These are phyloP conservation scores for Kregervanrija pseudodelftensis DNA, from an alignment of 805 yeast genomes.

Conservation along the genomic window DNA sequence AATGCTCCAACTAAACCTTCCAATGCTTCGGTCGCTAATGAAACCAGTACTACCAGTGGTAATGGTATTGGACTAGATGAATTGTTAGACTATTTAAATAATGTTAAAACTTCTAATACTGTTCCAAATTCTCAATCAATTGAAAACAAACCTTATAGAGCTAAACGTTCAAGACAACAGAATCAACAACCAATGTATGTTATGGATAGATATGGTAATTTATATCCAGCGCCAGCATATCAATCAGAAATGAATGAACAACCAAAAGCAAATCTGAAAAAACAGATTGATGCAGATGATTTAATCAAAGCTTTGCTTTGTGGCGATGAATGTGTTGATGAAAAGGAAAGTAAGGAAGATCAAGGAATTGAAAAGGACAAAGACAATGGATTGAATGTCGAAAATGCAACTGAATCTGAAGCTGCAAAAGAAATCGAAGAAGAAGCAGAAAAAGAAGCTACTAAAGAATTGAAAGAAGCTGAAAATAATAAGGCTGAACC, in stretches of 20 bases:
- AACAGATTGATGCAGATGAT: conserved; percentile 6
- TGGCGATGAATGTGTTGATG: conserved; percentile 1
- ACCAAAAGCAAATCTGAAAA: not conserved
- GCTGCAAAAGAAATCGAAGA: conserved; percentile 1
- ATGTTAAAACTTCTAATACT: too few relatives aligned
- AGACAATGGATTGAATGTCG: not conserved
- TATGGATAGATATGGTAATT: conserved; percentile 9
- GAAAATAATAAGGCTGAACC: not conserved
- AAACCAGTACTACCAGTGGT: too few relatives aligned
- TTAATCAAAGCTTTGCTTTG: conserved; percentile 6
- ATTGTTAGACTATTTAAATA: too few relatives aligned
- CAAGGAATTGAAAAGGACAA: not conserved
- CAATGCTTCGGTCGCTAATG: too few relatives aligned
- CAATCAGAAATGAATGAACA: not conserved
- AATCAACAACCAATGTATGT: conserved; percentile 5
- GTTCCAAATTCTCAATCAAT: too few relatives aligned
- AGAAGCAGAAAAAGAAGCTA: not conserved
- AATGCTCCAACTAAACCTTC: too few relatives aligned
- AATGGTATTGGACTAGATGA: too few relatives aligned
- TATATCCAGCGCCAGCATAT: conserved; percentile 5
- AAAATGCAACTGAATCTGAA: not conserved
- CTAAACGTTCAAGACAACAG: too few relatives aligned
- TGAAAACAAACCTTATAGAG: too few relatives aligned
- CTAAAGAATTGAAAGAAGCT: not conserved
- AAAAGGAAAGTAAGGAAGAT: not conserved